A percentile compares a stretch with the other conserved stretches of the same genome.
phyloP scores from a whole-genome alignment of 2,329 filamentous ascomycete species.

The Sclerotinia borealis region DNA sequence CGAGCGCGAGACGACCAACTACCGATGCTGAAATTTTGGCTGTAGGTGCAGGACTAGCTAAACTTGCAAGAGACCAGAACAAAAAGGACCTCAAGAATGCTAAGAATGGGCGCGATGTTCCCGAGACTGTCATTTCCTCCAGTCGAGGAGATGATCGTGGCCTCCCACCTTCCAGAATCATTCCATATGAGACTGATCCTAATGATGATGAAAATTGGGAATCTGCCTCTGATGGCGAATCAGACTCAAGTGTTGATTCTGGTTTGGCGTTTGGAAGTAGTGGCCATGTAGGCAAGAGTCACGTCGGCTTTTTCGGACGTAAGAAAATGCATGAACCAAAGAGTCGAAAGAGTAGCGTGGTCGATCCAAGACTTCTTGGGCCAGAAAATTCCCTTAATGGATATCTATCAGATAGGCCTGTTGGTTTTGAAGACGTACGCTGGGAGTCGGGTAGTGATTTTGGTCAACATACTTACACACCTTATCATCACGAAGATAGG shows the following conservation, averaged over 20 bases:
- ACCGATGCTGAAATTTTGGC: slow-evolving; percentile 43
- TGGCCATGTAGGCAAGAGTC: slow-evolving; percentile 30
- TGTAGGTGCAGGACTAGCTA: slow-evolving; percentile 41
- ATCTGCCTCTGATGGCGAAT: slow-evolving; percentile 49
- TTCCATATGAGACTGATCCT: slow-evolving; percentile 28
- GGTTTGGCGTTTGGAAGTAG: slow-evolving; percentile 53
- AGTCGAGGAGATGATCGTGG: slow-evolving; percentile 23
- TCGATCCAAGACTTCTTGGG: slow-evolving; percentile 54
- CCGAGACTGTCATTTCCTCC: slow-evolving; percentile 12
- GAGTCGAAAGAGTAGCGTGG: slow-evolving; percentile 43
- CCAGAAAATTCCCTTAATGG: slow-evolving; percentile 56
- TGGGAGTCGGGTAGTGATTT: slow-evolving; percentile 29
- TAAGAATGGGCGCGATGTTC: slow-evolving; percentile 15
- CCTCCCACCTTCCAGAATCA: slow-evolving; percentile 23
- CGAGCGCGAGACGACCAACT: slow-evolving; percentile 20
- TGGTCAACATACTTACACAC: slow-evolving; percentile 20
- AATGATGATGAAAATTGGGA: slow-evolving; percentile 52
- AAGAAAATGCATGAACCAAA: slow-evolving; percentile 29
- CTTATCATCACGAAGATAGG: not conserved
- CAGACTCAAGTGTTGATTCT: slow-evolving; percentile 46
- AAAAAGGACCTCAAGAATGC: slow-evolving; percentile 34
- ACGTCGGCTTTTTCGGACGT: slow-evolving; percentile 24
- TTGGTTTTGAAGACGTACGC: slow-evolving; percentile 44
- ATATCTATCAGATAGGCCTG: slow-evolving; percentile 45
- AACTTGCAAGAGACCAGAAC: slow-evolving; percentile 38